Evolutionary conservation across 441 rosid genomes (phyloP).

Genomic region (Erodium chrysanthum): DNA sequence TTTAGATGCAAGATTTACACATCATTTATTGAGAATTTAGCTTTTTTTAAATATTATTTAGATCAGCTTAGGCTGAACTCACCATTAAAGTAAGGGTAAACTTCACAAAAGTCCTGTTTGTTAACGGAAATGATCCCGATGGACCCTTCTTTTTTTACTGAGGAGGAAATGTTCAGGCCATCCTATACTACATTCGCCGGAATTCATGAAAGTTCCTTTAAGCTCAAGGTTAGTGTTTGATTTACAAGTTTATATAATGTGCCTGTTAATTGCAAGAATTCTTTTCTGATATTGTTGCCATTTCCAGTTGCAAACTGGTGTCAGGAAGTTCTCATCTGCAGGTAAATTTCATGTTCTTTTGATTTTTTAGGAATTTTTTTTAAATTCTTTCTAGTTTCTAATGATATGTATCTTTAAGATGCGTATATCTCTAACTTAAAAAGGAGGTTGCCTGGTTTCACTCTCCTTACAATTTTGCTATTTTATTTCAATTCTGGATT

Average conservation of each 20-base stretch:
- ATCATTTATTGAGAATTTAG: slow-evolving; percentile 8
- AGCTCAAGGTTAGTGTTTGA: slow-evolving; percentile 36
- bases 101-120: too few relatives aligned
- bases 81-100: too few relatives aligned
- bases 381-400: background rate
- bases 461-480: too few relatives aligned
- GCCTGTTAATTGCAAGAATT: slow-evolving; percentile 8
- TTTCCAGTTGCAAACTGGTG: slow-evolving; percentile 54
- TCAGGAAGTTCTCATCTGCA: slow-evolving; percentile 56
- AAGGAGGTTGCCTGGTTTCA: too few relatives aligned
- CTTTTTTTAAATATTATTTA: background rate
- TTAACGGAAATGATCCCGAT: too few relatives aligned
- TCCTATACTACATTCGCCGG: slow-evolving; percentile 28
- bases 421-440: too few relatives aligned
- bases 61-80: too few relatives aligned
- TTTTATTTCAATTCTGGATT: too few relatives aligned
- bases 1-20: background rate
- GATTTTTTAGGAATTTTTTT: slow-evolving; percentile 5
- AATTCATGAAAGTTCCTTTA: slow-evolving; percentile 31
- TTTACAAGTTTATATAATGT: slow-evolving; percentile 4
- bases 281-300: slow-evolving; percentile 13
- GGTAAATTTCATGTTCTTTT: slow-evolving; percentile 33
- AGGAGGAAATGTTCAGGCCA: slow-evolving; percentile 39
- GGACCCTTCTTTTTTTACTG: too few relatives aligned
- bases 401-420: background rate